phyloP scores from a whole-genome alignment of 768 basidiomycete species.

The Rhodotorula sphaerocarpa region DNA sequence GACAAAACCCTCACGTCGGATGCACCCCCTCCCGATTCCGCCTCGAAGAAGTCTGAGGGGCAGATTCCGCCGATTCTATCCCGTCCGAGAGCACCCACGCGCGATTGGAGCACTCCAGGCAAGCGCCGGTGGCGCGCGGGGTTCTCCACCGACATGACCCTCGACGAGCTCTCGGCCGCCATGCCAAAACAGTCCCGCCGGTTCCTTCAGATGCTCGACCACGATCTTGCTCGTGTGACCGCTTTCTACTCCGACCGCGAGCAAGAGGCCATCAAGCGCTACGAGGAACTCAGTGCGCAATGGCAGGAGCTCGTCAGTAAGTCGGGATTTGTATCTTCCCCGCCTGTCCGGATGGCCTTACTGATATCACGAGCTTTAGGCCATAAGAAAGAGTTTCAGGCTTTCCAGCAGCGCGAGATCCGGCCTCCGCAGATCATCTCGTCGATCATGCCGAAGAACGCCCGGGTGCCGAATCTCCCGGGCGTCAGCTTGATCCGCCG shows the following conservation, averaged over 20 bases:
- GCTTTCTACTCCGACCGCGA: constrained; percentile 68
- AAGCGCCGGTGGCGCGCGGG: constrained; percentile 20
- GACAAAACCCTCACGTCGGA: too few species aligned
- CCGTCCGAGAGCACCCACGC: neutral
- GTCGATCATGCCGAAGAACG: constrained; percentile 18
- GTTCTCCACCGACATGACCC: constrained; percentile 23
- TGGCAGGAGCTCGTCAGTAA: constrained; percentile 57
- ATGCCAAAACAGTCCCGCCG: constrained; percentile 56
- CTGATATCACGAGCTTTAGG: neutral
- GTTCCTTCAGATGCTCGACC: constrained; percentile 71
- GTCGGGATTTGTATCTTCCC: constrained; percentile 48
- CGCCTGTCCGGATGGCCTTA: constrained; percentile 42
- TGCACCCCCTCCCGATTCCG: too few species aligned
- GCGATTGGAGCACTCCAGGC: neutral
- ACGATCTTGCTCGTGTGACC: constrained; percentile 75
- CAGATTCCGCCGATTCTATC: neutral
- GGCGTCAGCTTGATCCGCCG: constrained; percentile 29
- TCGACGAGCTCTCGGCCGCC: constrained; percentile 48
- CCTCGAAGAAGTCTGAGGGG: neutral
- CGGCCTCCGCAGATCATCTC: constrained; percentile 12
- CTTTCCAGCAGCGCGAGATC: constrained; percentile 4
- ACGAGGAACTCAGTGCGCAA: constrained; percentile 55
- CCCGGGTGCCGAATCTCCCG: constrained; percentile 8
- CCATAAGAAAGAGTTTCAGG: constrained; percentile 29
- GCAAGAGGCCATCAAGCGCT: constrained; percentile 50